phyloP scores from a whole-genome alignment of 768 basidiomycete genomes.

The Termitomyces sp. region DNA sequence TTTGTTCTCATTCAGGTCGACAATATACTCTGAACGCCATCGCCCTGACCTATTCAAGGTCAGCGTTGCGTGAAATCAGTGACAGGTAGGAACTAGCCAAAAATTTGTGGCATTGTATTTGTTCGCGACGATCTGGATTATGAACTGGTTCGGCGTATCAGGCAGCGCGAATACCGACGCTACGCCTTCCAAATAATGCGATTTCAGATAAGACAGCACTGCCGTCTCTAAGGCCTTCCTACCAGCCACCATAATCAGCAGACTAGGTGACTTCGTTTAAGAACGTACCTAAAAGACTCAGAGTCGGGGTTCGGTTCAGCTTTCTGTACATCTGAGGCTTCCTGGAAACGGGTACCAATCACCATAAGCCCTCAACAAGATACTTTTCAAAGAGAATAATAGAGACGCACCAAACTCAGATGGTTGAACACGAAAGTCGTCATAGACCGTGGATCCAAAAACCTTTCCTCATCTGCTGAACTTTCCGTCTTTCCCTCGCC shows the following conservation, averaged over 20 bases:
- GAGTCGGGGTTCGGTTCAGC: slow-evolving; percentile 55
- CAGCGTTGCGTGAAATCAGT: neutral
- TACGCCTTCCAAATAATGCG: slow-evolving; percentile 83
- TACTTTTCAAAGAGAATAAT: neutral
- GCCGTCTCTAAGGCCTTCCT: slow-evolving; percentile 71
- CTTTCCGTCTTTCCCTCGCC: slow-evolving; percentile 10
- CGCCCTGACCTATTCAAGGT: slow-evolving; percentile 71
- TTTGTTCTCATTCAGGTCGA: slow-evolving; percentile 59
- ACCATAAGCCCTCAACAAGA: neutral
- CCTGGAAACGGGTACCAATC: slow-evolving; percentile 34
- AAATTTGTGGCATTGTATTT: slow-evolving; percentile 93
- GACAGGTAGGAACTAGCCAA: slow-evolving; percentile 50
- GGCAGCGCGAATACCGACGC: slow-evolving; percentile 61
- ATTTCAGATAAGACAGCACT: slow-evolving; percentile 58
- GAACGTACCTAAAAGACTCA: slow-evolving; percentile 70
- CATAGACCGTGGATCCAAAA: slow-evolving; percentile 78
- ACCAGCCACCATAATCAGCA: neutral
- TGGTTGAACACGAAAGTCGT: slow-evolving; percentile 84
- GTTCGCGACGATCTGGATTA: slow-evolving; percentile 86
- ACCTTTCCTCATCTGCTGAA: slow-evolving; percentile 55
- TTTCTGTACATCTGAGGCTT: slow-evolving; percentile 67
- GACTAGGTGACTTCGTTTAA: neutral
- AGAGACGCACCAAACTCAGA: slow-evolving; percentile 59
- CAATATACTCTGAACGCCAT: slow-evolving; percentile 84
- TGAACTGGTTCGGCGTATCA: slow-evolving; percentile 41